Evolutionary conservation across 345 rosid genomes (phyloP), one percentile per base, ranked within the genome.

Genomic region (Rhodamnia rubescens): DNA sequence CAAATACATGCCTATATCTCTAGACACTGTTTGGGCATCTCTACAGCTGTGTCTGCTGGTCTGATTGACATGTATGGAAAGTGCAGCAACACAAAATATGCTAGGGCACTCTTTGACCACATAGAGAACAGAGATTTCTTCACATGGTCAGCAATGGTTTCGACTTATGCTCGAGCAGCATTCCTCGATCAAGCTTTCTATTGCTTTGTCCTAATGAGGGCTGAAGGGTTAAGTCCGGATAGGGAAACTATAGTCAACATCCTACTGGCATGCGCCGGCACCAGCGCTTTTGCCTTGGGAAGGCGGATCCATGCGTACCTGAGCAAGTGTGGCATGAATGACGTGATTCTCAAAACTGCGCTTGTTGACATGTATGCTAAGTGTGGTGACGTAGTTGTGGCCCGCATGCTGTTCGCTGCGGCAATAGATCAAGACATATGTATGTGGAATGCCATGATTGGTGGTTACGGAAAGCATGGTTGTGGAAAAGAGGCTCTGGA

Each of bases 1-100:
- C 89, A 85, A 59, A 69, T 91, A 83, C 95, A 92, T 82, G 90
- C 87, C 18, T 92, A 89, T 75, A 74, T 89, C 83, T 80, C 87
- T 85, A 86, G 92, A 85, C 86, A 86, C 40, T 64, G 86, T 82
- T 86, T 59, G 26, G 42, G 12, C 32, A 54, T 86, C 61, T 87
- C 91, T 47, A 32, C 61, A 85, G 86, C 89, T 81, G 61, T 89
- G 69, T 59, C 83, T 26, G 87, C 91, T 75, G 91, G 91, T 85
- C 85, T 92, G 85, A 86, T 91, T 56, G 91, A 91, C 82, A 90
- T 90, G 94, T 92, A 92, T 44, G 94, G 92, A 83, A 92, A 91
- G 87, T 87, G 93, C 50, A 85, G 89, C 6, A 86, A 89, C n/a
- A 52, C 87, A 75, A 54, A 74, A 51, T 86, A 86, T 85, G 92